phyloP scores from a whole-genome alignment of 495 filamentous ascomycete species.

The Aspergillus panamensis region DNA sequence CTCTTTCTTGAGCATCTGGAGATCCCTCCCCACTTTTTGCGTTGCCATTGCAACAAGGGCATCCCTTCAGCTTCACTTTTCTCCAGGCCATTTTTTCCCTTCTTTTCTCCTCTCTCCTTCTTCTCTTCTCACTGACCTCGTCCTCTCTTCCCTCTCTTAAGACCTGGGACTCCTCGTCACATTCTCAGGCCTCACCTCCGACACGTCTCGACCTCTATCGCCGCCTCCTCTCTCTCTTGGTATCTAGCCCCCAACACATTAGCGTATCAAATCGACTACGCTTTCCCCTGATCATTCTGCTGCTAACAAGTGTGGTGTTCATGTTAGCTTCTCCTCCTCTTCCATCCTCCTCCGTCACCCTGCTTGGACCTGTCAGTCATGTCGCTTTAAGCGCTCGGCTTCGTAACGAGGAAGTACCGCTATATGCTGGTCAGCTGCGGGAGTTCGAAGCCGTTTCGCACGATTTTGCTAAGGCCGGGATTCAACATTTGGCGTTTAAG shows the following conservation, averaged over 20 bases:
- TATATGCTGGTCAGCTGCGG: slow-evolving; percentile 20
- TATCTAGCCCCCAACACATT: slow-evolving; percentile 26
- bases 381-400: slow-evolving; percentile 22
- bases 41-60: slow-evolving; percentile 53
- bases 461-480: slow-evolving; percentile 8
- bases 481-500: slow-evolving; percentile 18
- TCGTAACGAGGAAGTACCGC: slow-evolving; percentile 19
- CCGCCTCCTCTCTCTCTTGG: slow-evolving; percentile 16
- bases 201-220: slow-evolving; percentile 15
- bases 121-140: slow-evolving; percentile 22
- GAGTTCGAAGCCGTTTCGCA: slow-evolving; percentile 18
- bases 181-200: slow-evolving; percentile 21
- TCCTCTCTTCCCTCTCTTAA: slow-evolving; percentile 21
- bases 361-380: slow-evolving; percentile 20
- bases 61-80: slow-evolving; percentile 52
- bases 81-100: slow-evolving; percentile 32
- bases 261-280: slow-evolving; percentile 19
- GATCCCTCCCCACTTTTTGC: slow-evolving; percentile 47
- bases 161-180: slow-evolving; percentile 13
- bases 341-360: slow-evolving; percentile 11
- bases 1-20: slow-evolving; percentile 34
- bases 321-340: slow-evolving; percentile 15
- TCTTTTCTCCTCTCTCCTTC: slow-evolving; percentile 26
- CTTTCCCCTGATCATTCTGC: slow-evolving; percentile 14
- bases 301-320: slow-evolving; percentile 18